Conservation (phyloP, 108 stramenopile genomes). For the Fistulifera solaris region DNA sequence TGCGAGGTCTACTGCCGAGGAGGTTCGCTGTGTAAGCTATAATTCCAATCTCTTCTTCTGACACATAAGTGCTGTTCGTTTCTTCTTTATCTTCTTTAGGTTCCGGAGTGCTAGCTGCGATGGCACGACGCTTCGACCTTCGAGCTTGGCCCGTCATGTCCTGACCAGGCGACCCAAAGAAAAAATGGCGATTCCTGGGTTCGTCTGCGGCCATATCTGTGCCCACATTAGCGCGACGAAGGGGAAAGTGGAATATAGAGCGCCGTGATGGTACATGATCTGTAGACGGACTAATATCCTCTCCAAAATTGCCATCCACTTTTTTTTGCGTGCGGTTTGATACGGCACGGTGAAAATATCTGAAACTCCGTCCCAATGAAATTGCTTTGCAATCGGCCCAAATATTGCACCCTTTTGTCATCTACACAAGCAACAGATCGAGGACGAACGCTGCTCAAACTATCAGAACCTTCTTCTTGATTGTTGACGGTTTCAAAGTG, state of each 20-base stretch:
- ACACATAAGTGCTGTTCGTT: constrained; percentile 2
- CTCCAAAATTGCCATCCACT: too few species aligned
- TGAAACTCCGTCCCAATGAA: constrained; percentile 85
- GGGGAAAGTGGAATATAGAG: too few species aligned
- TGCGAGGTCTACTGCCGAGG: constrained; percentile 75
- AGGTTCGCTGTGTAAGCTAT: constrained; percentile 84
- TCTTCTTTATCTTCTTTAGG: constrained; percentile 7
- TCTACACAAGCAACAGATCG: constrained; percentile 4
- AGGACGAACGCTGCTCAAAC: neutral
- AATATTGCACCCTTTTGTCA: constrained; percentile 6
- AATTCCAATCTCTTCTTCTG: constrained; percentile 66
- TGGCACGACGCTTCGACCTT: constrained; percentile 30
- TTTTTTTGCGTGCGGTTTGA: constrained; percentile 1
- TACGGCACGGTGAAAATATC: constrained; percentile 35
- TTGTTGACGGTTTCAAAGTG: constrained; percentile 47
- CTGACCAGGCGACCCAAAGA: neutral
- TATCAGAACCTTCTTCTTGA: neutral
- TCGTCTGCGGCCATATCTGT: neutral
- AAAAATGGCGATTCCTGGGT: neutral
- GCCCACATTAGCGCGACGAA: neutral
- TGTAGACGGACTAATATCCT: too few species aligned
- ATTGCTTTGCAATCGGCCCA: constrained; percentile 74
- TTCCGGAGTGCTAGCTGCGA: constrained; percentile 32
- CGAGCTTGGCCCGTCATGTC: constrained; percentile 9
- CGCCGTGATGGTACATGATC: too few species aligned